Evolutionary conservation across 805 yeast genomes (phyloP).

Genomic region (Cephaloascus albidus): DNA sequence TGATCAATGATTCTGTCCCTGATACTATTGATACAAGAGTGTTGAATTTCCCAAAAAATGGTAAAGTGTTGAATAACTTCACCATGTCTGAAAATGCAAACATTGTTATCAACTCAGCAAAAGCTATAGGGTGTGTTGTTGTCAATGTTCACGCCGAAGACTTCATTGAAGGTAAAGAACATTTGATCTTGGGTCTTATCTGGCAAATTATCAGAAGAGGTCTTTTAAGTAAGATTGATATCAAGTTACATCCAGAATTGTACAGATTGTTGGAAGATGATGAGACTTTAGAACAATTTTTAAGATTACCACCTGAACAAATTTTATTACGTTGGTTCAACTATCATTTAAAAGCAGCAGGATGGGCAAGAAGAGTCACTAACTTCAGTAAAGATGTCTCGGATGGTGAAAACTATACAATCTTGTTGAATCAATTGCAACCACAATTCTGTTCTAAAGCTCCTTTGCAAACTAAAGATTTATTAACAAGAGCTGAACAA

Average conservation of each 20-base stretch:
- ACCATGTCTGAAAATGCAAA: slow-evolving; percentile 96
- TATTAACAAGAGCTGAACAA: slow-evolving; percentile 79
- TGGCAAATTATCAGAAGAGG: slow-evolving; percentile 99
- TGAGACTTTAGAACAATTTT: slow-evolving; percentile 93
- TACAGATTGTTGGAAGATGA: slow-evolving; percentile 92
- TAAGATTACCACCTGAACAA: slow-evolving; percentile 96
- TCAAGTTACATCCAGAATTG: slow-evolving; percentile 91
- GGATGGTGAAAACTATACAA: slow-evolving; percentile 94
- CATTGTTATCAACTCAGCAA: slow-evolving; percentile 95
- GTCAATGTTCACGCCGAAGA: slow-evolving; percentile 97
- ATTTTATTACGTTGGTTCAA: slow-evolving; percentile 96
- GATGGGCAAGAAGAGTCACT: slow-evolving; percentile 74
- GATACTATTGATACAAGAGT: slow-evolving; percentile 98
- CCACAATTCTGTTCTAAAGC: slow-evolving; percentile 74
- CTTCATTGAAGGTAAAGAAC: slow-evolving; percentile 89
- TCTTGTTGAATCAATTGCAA: slow-evolving; percentile 78
- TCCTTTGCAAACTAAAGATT: slow-evolving; percentile 73
- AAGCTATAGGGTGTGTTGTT: slow-evolving; percentile 97
- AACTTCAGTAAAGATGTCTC: slow-evolving; percentile 84
- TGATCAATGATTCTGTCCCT: slow-evolving; percentile 95
- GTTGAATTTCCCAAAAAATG: slow-evolving; percentile 75
- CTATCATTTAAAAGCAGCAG: slow-evolving; percentile 89
- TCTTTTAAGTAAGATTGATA: slow-evolving; percentile 86
- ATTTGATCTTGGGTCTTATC: slow-evolving; percentile 80
- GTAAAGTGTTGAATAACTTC: slow-evolving; percentile 80